Percentiles rank a stretch among this genome's conserved stretches.
Evolutionary conservation across 2,329 filamentous ascomycete species (phyloP).

Genomic region (Aureobasidium namibiae): DNA sequence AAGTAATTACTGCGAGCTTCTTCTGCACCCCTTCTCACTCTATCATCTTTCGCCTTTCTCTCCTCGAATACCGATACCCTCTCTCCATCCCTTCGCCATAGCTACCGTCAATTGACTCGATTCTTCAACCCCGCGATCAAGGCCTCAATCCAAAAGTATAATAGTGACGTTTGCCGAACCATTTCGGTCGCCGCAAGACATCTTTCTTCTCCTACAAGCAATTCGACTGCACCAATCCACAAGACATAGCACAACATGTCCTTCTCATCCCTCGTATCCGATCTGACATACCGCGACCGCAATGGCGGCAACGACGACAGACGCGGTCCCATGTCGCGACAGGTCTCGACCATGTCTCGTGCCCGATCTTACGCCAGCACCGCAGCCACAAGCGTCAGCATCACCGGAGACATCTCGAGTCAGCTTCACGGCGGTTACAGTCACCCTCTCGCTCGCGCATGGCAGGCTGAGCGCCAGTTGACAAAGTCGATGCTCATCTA

Average conservation of each 20-base stretch:
- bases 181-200: constrained; percentile 1
- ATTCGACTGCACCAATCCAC: neutral
- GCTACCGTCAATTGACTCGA: neutral
- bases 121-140: neutral
- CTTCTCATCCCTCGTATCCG: constrained; percentile 45
- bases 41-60: neutral
- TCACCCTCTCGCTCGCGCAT: constrained; percentile 42
- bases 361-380: constrained; percentile 44
- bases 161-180: neutral
- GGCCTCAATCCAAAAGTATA: neutral
- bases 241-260: constrained; percentile 31
- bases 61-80: neutral
- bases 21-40: neutral
- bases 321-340: constrained; percentile 26
- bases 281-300: constrained; percentile 40
- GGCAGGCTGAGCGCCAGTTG: constrained; percentile 46
- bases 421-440: constrained; percentile 46
- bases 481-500: constrained; percentile 93
- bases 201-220: neutral
- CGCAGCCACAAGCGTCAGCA: constrained; percentile 45
- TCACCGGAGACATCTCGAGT: constrained; percentile 43
- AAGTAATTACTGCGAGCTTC: neutral
- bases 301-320: constrained; percentile 34
- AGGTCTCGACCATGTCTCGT: constrained; percentile 32
- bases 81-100: neutral